Percentiles rank a stretch among this genome's conserved stretches.
phyloP scores from a whole-genome alignment of 1,284 basidiomycete genomes.

The Blastosporella zonata region DNA sequence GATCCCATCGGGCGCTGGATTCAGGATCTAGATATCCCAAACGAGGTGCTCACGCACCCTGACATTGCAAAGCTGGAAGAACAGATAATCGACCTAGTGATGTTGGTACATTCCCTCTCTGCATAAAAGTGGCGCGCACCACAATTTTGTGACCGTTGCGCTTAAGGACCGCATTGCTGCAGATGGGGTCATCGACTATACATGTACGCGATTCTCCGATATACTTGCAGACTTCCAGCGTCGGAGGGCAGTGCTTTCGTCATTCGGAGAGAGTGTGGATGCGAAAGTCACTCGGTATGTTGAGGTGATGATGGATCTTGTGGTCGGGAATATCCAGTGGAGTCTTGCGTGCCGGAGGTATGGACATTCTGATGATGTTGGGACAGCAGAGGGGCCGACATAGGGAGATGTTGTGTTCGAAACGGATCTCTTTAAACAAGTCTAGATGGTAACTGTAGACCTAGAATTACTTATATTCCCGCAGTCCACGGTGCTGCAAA shows the following conservation, averaged over 20 bases:
- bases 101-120: neutral
- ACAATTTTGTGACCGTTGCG: conserved; percentile 11
- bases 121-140: conserved; percentile 4
- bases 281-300: conserved; percentile 3
- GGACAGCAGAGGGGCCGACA: neutral
- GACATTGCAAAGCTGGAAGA: conserved; percentile 8
- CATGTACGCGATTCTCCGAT: conserved; percentile 9
- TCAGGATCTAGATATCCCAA: conserved; percentile 7
- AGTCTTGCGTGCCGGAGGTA: conserved; percentile 11
- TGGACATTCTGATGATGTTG: conserved; percentile 4
- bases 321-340: conserved; percentile 15
- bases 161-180: conserved; percentile 8
- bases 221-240: conserved; percentile 5
- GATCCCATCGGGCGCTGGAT: conserved; percentile 13
- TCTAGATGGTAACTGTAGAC: neutral
- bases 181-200: conserved; percentile 9
- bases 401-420: conserved; percentile 4
- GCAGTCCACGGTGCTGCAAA: no score
- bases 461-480: no score
- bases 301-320: conserved; percentile 7
- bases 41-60: conserved; percentile 4
- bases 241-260: conserved; percentile 1
- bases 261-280: conserved; percentile 8
- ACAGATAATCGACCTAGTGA: conserved; percentile 10
- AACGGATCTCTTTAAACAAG: neutral